Base-by-base conservation (phyloP, 1,139 yeast genomes). In the Candida anutae region DNA sequence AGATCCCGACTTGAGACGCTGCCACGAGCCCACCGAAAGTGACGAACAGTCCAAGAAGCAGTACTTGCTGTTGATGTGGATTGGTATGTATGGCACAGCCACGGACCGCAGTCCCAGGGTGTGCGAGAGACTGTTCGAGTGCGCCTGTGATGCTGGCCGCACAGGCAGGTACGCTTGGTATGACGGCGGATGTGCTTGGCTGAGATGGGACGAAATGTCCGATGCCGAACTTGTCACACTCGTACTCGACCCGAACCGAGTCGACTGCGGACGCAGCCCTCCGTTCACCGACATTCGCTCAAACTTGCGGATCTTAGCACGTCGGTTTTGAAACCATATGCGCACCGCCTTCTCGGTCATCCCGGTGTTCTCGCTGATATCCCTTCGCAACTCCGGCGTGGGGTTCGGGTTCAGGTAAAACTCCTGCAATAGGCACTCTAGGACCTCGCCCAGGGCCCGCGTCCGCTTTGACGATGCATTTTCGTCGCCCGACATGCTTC, bases 311-410 rank as follows among this genome's bases (percentile, higher is more conserved):
- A 75, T 67, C 48, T 85, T 85, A 13, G 95, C 95, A 35, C 96
- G 59, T 42, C 93, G 64, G 49, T 88, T 88, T 51, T 88, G 97
- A 48, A 88, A 88, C 97, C 97, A 88, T 27, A 88, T 87, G 32
- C 95, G 69, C 3, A 88, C 95, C 4, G 94, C 87, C 39, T 94
- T 72, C 45, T 87, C 95, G 6, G 90, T 76, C 90, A 88, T 82
- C 26, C 82, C 83, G 3, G 94, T 84, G 35, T 67, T 68, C 5
- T 69, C 73, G 26, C 94, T 78, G 26, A 88, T 79, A 24, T 68
- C 74, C 45, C 76, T 80, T 24, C 97, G 58, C 28, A 74, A 70
- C 23, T 74, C 73, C 1, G 83, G 74, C 25, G 69, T 60, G 1
- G 90, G 90, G 42, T 77, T 80, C 17, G 85, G 81, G 43, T 83